Evolutionary conservation across 257 asterid species (phyloP), one percentile per base, ranked within the genome.

Genomic region (Rubia yunnanensis): DNA sequence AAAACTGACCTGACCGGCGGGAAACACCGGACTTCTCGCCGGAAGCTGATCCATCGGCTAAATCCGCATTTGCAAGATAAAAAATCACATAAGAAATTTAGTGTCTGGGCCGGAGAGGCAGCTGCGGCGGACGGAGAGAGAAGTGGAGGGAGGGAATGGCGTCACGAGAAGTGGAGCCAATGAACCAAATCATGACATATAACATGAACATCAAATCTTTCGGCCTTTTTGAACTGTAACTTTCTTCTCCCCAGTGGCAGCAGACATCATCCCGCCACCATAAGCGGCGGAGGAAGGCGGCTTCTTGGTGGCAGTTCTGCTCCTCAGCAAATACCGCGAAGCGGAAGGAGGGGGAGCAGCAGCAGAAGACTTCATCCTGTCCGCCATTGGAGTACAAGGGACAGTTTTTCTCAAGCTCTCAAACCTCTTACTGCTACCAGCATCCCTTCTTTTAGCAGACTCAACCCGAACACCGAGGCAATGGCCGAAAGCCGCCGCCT

Each of bases 391-490:
- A 10, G 96, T 85, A 62, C 82, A 64, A 10, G 76, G 68, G n/a
- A 73, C 63, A 20, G 72, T 63, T 72, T 77, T 83, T 75, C 88
- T 81, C 55, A 78, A 44, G 69, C 92, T 76, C 28, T 77, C 82
- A 15, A 63, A 68, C 73, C 67, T 79, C 66, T 71, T 76, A 2
- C 73, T 44, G 67, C 76, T 92, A 4, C 73, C 39, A 63, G 78
- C 88, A 26, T 85, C 95, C 31, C 88, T 77, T 70, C 82, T 89
- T 84, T 85, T 91, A 8, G 83, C 79, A 14, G 95, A 79, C 64
- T 87, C 97, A 26, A 79, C 84, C 62, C 96, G 77, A 13, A 89
- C 97, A 67, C 99, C 96, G 24, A 89, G 92, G 73, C 20, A 90
- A 74, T 74, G 52, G 52, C 52, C 91, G 6, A 26, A 22, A 70